A percentile compares a stretch with the other conserved stretches of the same genome.
These are phyloP conservation scores for Exophiala spinifera DNA, from an alignment of 2,329 filamentous ascomycete genomes.

Conservation along the genomic window DNA sequence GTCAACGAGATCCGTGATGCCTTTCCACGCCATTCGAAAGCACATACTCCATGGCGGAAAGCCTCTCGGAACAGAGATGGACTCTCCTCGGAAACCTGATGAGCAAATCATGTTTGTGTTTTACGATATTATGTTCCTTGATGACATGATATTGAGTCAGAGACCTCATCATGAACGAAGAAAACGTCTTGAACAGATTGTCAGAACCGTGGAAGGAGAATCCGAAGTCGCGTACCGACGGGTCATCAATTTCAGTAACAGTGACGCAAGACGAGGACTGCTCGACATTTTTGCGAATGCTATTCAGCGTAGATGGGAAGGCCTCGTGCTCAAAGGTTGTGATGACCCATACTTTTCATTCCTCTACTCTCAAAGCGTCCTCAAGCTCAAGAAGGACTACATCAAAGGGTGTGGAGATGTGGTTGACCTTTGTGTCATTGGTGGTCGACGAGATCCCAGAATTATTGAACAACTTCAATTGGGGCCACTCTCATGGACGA, in stretches of 20 bases:
- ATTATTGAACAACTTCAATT: constrained; percentile 58
- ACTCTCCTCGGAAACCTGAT: constrained; percentile 51
- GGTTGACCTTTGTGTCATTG: constrained; percentile 77
- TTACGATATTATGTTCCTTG: constrained; percentile 58
- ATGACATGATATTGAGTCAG: constrained; percentile 52
- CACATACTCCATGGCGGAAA: constrained; percentile 71
- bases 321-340: constrained; percentile 72
- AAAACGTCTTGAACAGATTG: constrained; percentile 56
- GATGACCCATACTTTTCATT: constrained; percentile 71
- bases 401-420: constrained; percentile 73
- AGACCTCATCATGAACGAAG: constrained; percentile 42
- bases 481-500: constrained; percentile 65
- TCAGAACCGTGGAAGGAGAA: constrained; percentile 56
- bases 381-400: constrained; percentile 89
- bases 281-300: constrained; percentile 64
- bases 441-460: constrained; percentile 66
- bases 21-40: constrained; percentile 79
- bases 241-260: constrained; percentile 61
- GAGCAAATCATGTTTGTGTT: constrained; percentile 50
- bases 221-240: constrained; percentile 66
- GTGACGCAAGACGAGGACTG: constrained; percentile 53
- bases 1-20: constrained; percentile 60
- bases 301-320: constrained; percentile 68
- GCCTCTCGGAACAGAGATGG: constrained; percentile 64
- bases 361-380: constrained; percentile 52